Conservation (phyloP, 495 filamentous ascomycete species). For the Cladorrhinum samala region DNA sequence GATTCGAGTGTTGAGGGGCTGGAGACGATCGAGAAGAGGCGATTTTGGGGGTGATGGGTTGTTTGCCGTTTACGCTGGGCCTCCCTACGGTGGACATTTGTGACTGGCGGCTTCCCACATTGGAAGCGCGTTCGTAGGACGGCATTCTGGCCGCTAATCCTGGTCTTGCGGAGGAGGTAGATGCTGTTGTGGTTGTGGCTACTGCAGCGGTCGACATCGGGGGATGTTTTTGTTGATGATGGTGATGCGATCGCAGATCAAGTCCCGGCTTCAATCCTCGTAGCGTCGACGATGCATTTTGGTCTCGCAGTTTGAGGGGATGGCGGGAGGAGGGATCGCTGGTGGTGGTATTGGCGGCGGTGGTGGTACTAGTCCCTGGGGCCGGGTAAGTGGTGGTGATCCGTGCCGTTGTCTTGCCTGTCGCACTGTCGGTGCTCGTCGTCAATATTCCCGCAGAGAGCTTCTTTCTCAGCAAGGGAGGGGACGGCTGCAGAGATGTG, state of each 20-base stretch:
- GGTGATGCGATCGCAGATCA: slow-evolving; percentile 21
- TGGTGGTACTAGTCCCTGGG: slow-evolving; percentile 4
- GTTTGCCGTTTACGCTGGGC: slow-evolving; percentile 28
- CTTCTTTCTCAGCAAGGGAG: slow-evolving; percentile 11
- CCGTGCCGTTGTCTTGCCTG: slow-evolving; percentile 23
- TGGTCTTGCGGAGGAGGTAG: slow-evolving; percentile 13
- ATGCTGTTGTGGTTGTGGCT: slow-evolving; percentile 16
- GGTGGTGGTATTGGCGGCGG: slow-evolving; percentile 2
- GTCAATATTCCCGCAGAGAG: slow-evolving; percentile 29
- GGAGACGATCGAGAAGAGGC: slow-evolving; percentile 21
- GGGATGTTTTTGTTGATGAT: too few species aligned
- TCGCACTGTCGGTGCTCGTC: slow-evolving; percentile 18
- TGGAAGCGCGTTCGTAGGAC: slow-evolving; percentile 18
- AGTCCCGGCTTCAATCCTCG: slow-evolving; percentile 28
- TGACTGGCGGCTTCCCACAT: slow-evolving; percentile 26
- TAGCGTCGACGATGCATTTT: slow-evolving; percentile 36
- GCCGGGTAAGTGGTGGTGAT: slow-evolving; percentile 21
- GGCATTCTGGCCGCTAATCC: slow-evolving; percentile 22
- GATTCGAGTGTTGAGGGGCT: slow-evolving; percentile 24
- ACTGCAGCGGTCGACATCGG: slow-evolving; percentile 16
- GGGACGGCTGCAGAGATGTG: neutral
- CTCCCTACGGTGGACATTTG: slow-evolving; percentile 37
- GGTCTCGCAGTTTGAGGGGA: slow-evolving; percentile 30
- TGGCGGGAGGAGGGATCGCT: slow-evolving; percentile 9
- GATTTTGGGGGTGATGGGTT: slow-evolving; percentile 44